Conservation (phyloP, 495 filamentous ascomycete genomes). For the Aspergillus steynii region DNA sequence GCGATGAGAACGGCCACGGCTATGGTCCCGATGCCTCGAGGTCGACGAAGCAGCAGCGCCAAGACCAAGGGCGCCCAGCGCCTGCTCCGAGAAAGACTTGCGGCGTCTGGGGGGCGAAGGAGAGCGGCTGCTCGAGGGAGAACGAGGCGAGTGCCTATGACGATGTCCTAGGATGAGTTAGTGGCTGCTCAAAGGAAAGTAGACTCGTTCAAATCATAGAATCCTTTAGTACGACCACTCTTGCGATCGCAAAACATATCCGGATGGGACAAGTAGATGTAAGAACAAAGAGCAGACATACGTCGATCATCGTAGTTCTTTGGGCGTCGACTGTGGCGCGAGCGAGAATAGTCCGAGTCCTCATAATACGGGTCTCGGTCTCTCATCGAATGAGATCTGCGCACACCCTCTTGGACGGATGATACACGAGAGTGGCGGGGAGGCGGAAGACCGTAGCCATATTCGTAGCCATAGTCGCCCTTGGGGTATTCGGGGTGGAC, state of each 20-base stretch:
- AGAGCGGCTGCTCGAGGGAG: constrained; percentile 41
- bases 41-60: constrained; percentile 48
- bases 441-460: constrained; percentile 49
- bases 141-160: constrained; percentile 36
- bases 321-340: constrained; percentile 53
- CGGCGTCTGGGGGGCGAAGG: constrained; percentile 50
- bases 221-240: background rate
- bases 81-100: constrained; percentile 74
- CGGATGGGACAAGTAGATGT: background rate
- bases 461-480: constrained; percentile 44
- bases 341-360: constrained; percentile 54
- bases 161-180: constrained; percentile 32
- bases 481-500: constrained; percentile 68
- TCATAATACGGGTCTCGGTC: constrained; percentile 49
- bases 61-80: constrained; percentile 64
- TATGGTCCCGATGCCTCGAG: constrained; percentile 23
- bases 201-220: background rate
- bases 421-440: constrained; percentile 33
- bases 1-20: constrained; percentile 36
- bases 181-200: background rate
- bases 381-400: constrained; percentile 46
- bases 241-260: background rate
- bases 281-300: constrained; percentile 19
- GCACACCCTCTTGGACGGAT: constrained; percentile 32
- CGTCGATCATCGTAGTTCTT: constrained; percentile 53